Evolutionary conservation across 352 stramenopile genomes (phyloP), one percentile per base, ranked within the genome.

Genomic region (Phytophthora citricola): DNA sequence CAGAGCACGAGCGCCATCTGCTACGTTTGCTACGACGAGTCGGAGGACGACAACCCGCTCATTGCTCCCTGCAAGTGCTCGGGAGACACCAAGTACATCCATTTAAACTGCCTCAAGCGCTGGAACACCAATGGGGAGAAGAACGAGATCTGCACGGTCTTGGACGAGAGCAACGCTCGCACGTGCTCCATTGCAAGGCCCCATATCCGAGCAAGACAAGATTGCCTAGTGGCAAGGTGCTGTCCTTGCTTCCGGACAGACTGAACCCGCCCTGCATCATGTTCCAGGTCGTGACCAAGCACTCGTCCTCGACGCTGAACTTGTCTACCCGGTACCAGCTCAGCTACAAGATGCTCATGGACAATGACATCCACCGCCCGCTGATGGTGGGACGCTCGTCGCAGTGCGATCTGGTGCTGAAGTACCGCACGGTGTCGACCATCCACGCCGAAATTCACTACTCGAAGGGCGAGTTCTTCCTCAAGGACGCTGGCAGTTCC

Each of bases 51-150:
- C 59, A 95, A 98, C 68, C 95, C 95, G 34, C 74, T 98, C 40
- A 98, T 98, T 44, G 90, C 93, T 29, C 95, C 94, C 0, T 98
- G 95, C 81, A 98, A 98, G 67, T 98, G 95, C 63, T 94, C 83
- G 62, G 95, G 95, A 15, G 95, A 98, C 72, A 98, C 95, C 38
- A 96, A 97, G 69, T 98, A 98, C 83, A 97, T 98, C 17, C 95
- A 98, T 55, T 80, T 98, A 8, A 97, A 98, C 66, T 98, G 95
- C 64, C 82, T 98, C 27, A 95, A 97, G 56, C 95, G 97, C 47
- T 98, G 93, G 93, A 97, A 98, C 76, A 95, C 85, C 14, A 95
- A 95, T 61, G 85, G 85, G 14, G 87, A 95, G 63, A 94, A 94
- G 76, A 94, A 95, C 48, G 85, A 95, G 65, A 93, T 95, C 67